Evolutionary conservation across 2,329 filamentous ascomycete genomes (phyloP), one percentile per base, ranked within the genome.

Genomic region (Hortaea sp.): DNA sequence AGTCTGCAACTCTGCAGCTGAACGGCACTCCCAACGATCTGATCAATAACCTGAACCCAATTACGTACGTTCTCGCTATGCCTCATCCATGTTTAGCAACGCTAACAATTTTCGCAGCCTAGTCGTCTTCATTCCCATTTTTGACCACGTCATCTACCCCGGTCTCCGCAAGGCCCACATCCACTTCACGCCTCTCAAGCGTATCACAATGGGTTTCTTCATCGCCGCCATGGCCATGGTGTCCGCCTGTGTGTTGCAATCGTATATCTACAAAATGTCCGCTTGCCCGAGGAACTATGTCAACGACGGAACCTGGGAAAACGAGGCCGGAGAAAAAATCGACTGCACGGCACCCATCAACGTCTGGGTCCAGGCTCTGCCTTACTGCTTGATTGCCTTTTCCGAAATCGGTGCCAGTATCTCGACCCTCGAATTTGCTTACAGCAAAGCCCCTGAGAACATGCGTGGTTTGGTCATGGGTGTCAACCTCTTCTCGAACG

Each of bases 181-280:
- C 45, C 57, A 61, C 32, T 66, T 73, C 54, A 64, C 59, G 9
- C 76, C 76, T 6, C 69, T 79, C 48, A 75, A 77, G 47, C 68
- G 69, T 55, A 72, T 79, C 35, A 37, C 46, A 39, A 69, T 75
- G 37, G 70, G 69, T 38, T 72, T 71, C 56, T 63, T 75, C 3
- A 58, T 76, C 50, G 66, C 77, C 32, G 58, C 72, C 12, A 69
- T 74, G 5, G 57, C 72, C 39, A 71, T 74, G 66, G 51, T 59
- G 11, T 75, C 75, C 57, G 74, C 74, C 32, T 73, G 73, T 27
- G 64, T 72, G 42, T 65, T 78, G 1, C 75, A 78, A 56, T 65
- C 71, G 46, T 59, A 66, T 49, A 78, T 78, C 57, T 78, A 78
- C 63, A 55, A 58, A 7, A 55, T 35, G 7, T 35, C 32, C 4